Conservation (phyloP, 129 eudicot genomes). For the Lactuca saligna region DNA sequence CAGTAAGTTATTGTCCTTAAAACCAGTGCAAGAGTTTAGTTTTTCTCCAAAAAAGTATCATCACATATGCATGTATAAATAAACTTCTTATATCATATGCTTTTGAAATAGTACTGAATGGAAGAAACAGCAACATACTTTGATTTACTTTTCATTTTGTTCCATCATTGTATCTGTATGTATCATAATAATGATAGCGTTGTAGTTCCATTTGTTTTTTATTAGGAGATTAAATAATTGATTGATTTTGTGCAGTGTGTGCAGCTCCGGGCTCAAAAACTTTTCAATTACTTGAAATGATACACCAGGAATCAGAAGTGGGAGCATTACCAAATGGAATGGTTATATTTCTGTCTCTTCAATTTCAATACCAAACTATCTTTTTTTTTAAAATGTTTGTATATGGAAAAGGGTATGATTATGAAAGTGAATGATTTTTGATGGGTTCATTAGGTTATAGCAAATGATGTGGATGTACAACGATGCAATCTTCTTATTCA, state of each 20-base stretch:
- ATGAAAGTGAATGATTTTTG: conserved; percentile 12
- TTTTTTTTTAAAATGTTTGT: not conserved
- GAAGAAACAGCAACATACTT: too few species aligned
- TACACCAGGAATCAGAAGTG: conserved; percentile 53
- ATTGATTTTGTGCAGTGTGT: conserved; percentile 70
- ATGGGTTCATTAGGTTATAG: conserved; percentile 62
- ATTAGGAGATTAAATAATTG: conserved; percentile 11
- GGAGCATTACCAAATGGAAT: conserved; percentile 87
- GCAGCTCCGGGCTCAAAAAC: conserved; percentile 99
- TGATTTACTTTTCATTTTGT: too few species aligned
- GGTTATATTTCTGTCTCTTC: conserved; percentile 45
- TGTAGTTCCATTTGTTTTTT: too few species aligned
- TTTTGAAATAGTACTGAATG: not conserved
- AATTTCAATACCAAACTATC: not conserved
- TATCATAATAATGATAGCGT: too few species aligned
- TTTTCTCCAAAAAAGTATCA: conserved; percentile 17
- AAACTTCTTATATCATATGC: not conserved
- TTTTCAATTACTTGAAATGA: conserved; percentile 94
- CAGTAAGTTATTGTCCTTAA: conserved; percentile 56
- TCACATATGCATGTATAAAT: conserved; percentile 4
- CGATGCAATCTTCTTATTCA: conserved; percentile 98
- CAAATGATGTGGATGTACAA: conserved; percentile 97
- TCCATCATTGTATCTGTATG: too few species aligned
- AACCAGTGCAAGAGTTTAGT: conserved; percentile 10
- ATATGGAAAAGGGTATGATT: conserved; percentile 4